Conservation (phyloP, 495 filamentous ascomycete species). For the Aspergillus egyptiacus region DNA sequence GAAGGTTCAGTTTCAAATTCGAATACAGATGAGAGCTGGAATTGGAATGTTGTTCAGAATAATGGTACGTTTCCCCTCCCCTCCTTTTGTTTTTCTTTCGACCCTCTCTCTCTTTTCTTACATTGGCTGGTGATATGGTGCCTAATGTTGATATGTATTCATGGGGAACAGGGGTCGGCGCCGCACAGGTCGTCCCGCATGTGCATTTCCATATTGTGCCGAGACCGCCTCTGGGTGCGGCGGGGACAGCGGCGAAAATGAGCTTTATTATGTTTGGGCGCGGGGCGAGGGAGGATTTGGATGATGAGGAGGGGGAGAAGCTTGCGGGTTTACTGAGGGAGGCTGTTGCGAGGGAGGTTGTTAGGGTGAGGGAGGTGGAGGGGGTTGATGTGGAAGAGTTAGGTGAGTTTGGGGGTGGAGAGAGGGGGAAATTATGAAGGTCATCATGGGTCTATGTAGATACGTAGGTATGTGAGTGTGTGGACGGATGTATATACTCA, state of each 20-base stretch:
- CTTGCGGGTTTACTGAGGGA: conserved; percentile 58
- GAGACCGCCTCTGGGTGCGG: conserved; percentile 39
- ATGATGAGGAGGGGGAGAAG: conserved; percentile 71
- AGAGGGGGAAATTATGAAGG: conserved; percentile 23
- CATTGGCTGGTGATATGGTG: no score
- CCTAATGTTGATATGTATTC: no score
- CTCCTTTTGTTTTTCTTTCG: background rate
- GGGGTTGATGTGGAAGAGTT: conserved; percentile 37
- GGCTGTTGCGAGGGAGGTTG: conserved; percentile 51
- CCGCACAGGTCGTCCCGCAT: conserved; percentile 86
- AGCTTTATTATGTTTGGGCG: conserved; percentile 80
- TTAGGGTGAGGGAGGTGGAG: conserved; percentile 39
- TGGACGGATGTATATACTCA: background rate
- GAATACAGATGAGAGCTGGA: conserved; percentile 47
- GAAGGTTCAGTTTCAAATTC: background rate
- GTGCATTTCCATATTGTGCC: conserved; percentile 93
- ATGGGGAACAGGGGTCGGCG: conserved; percentile 52
- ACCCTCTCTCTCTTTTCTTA: background rate
- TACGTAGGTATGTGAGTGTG: background rate
- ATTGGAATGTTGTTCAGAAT: conserved; percentile 89
- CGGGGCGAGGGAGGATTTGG: conserved; percentile 73
- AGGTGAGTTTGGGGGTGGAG: conserved; percentile 16
- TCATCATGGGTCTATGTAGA: background rate
- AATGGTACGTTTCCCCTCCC: conserved; percentile 54
- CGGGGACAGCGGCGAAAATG: conserved; percentile 32